Evolutionary conservation across 306 rosid species (phyloP).

Genomic region (Acacia melanoxylon): DNA sequence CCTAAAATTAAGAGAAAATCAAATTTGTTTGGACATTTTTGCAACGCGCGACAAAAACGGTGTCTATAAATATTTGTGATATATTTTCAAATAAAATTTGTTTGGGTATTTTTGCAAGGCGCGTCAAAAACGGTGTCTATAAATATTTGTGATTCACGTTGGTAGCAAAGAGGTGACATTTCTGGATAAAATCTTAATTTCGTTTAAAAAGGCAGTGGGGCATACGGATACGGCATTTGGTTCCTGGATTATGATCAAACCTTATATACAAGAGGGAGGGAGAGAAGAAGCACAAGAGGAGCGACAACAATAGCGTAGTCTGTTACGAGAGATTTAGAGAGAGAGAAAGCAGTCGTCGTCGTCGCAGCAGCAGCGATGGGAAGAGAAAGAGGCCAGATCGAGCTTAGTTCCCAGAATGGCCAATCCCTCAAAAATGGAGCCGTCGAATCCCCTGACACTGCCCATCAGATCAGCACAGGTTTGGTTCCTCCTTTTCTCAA

Average conservation of each 20-base stretch:
- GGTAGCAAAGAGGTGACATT: not conserved
- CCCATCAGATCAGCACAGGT: not conserved
- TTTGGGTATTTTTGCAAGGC: not conserved
- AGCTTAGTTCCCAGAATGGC: slow-evolving; percentile 1
- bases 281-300: not conserved
- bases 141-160: not conserved
- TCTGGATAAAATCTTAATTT: too few relatives aligned
- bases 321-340: not conserved
- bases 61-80: too few relatives aligned
- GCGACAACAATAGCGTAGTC: not conserved
- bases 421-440: not conserved
- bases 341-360: not conserved
- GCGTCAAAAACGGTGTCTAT: not conserved
- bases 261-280: not conserved
- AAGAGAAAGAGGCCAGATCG: not conserved
- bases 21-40: too few relatives aligned
- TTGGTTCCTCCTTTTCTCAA: not conserved
- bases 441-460: not conserved
- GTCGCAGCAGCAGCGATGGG: slow-evolving; percentile 11
- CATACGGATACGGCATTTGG: not conserved
- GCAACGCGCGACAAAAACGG: not conserved
- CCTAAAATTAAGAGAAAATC: too few relatives aligned
- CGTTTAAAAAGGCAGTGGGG: not conserved
- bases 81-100: too few relatives aligned
- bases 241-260: not conserved